Evolutionary conservation across 2,329 filamentous ascomycete genomes (phyloP).

Genomic region (Exophiala viscosa): DNA sequence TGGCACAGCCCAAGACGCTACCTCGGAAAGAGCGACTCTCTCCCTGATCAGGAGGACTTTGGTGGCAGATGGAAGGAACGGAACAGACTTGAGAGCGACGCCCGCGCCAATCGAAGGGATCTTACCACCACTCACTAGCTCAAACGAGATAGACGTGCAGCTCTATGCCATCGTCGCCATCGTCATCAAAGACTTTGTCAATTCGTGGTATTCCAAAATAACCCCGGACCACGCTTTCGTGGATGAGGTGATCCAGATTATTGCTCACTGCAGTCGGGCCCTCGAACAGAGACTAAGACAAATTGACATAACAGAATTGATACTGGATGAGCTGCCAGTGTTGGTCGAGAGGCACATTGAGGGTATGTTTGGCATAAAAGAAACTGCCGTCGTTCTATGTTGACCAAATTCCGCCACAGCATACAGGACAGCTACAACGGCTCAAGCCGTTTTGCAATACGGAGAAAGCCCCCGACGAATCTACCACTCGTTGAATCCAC

Average conservation of each 20-base stretch:
- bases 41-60: constrained; percentile 78
- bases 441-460: constrained; percentile 57
- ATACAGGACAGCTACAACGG: constrained; percentile 65
- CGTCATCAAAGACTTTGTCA: constrained; percentile 82
- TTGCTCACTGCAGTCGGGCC: constrained; percentile 85
- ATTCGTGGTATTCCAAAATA: constrained; percentile 89
- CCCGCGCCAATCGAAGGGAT: constrained; percentile 71
- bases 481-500: constrained; percentile 79
- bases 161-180: constrained; percentile 90
- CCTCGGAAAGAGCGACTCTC: constrained; percentile 74
- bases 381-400: constrained; percentile 2
- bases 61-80: constrained; percentile 50
- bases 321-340: constrained; percentile 84
- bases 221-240: constrained; percentile 86
- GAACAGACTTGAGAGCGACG: constrained; percentile 55
- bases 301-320: constrained; percentile 74
- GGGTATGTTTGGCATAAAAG: constrained; percentile 50
- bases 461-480: constrained; percentile 61
- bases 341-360: constrained; percentile 75
- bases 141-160: constrained; percentile 88
- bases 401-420: constrained; percentile 47
- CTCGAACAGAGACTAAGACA: constrained; percentile 80
- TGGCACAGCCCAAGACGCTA: constrained; percentile 41
- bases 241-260: constrained; percentile 80
- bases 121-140: constrained; percentile 86